Base-by-base conservation (phyloP, 148 eudicot species). In the Fagopyrum tataricum region DNA sequence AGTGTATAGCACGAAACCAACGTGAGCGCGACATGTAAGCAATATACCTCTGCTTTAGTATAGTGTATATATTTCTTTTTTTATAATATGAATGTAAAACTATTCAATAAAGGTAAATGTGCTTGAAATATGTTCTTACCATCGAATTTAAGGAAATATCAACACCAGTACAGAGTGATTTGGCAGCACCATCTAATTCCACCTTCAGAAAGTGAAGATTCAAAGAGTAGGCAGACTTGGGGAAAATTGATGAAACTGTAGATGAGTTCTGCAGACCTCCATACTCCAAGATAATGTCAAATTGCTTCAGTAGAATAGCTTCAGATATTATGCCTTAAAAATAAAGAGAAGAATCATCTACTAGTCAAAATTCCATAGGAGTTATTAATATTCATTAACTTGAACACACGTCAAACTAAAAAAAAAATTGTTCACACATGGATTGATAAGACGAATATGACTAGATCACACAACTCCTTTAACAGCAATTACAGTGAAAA, bases 211-310 rank as follows among this genome's bases (percentile, higher is more conserved):
- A 88, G 81, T 88, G 86, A 78, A 88, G 78, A 71, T 31, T 56
- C 23, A 72, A 66, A 75, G 78, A 62, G 68, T 80, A 74, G 71
- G 69, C 71, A 23, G 76, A 43, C 74, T 81, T 79, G 6, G 79
- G 77, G 66, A 26, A 73, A 71, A 83, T 76, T 23, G 87, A 70
- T 44, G 85, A 82, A 11, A 87, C 78, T 80, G 76, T 81, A 43
- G 90, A 85, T 69, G 80, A 75, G 70, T 71, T 81, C 62, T 59
- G 41, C 24, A 84, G 79, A 74, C 89, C 90, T 80, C 93, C 93
- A 72, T 81, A 89, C 78, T 89, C 93, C 86, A 89, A 73, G 72
- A 89, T 87, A 31, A 83, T 73, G 68, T 84, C 77, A 74, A 85
- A 85, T 66, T 82, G 81, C 17, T 81, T 79, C 76, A 77, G 76